These are phyloP conservation scores for Penicillium bovifimosum DNA, from an alignment of 495 filamentous ascomycete genomes.

Conservation along the genomic window DNA sequence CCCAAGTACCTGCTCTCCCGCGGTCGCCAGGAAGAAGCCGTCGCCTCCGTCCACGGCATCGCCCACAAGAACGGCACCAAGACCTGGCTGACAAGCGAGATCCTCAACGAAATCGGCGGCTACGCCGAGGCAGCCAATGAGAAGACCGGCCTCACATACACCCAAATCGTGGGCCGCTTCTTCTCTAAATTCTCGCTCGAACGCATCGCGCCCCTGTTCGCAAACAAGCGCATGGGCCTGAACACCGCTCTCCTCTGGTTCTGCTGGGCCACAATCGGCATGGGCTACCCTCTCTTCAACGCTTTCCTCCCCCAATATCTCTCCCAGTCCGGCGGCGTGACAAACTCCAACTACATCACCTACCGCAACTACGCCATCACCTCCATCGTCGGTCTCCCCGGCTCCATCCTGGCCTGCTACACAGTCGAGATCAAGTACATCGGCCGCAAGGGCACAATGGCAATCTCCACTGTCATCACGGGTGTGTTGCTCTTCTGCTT, in stretches of 20 bases:
- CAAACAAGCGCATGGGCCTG: slow-evolving; percentile 43
- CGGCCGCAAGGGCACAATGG: slow-evolving; percentile 57
- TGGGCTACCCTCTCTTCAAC: slow-evolving; percentile 56
- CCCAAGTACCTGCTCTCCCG: slow-evolving; percentile 75
- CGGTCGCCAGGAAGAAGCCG: slow-evolving; percentile 67
- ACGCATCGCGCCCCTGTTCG: slow-evolving; percentile 51
- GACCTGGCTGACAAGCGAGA: slow-evolving; percentile 49
- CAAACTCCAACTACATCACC: slow-evolving; percentile 39
- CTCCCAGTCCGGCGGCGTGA: slow-evolving; percentile 30
- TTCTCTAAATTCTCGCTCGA: slow-evolving; percentile 52
- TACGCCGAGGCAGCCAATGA: slow-evolving; percentile 30
- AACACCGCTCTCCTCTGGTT: slow-evolving; percentile 50
- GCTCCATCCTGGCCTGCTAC: slow-evolving; percentile 49
- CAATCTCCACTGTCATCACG: slow-evolving; percentile 47
- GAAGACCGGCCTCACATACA: slow-evolving; percentile 29
- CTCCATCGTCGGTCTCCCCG: slow-evolving; percentile 53
- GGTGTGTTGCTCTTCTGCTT: slow-evolving; percentile 56
- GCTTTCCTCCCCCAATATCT: slow-evolving; percentile 57
- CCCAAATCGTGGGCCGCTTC: slow-evolving; percentile 45
- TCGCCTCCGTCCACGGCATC: slow-evolving; percentile 59
- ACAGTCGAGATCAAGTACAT: slow-evolving; percentile 55
- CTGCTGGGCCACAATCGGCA: slow-evolving; percentile 53
- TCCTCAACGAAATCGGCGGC: slow-evolving; percentile 51
- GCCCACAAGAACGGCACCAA: slow-evolving; percentile 48
- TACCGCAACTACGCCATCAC: slow-evolving; percentile 61